phyloP scores from a whole-genome alignment of 192 early-diverging fungal genomes.

The Coemansia sp. region DNA sequence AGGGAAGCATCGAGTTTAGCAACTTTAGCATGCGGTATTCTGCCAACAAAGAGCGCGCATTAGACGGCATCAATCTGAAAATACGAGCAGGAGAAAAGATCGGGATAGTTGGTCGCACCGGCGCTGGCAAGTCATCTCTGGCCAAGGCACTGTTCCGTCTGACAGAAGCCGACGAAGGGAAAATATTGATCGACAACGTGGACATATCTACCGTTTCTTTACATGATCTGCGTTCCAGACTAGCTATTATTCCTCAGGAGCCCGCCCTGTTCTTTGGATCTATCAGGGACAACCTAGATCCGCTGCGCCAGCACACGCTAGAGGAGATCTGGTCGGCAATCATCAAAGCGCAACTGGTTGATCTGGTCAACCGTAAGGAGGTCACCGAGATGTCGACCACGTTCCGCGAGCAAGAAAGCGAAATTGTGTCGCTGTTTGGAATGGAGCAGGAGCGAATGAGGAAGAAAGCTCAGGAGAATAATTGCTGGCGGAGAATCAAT shows the following conservation, averaged over 20 bases:
- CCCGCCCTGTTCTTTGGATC: constrained; percentile 68
- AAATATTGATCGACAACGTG: constrained; percentile 57
- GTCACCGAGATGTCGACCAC: constrained; percentile 6
- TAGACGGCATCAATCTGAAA: constrained; percentile 32
- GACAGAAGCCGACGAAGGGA: constrained; percentile 34
- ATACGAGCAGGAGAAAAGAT: constrained; percentile 58
- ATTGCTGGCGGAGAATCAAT: constrained; percentile 16
- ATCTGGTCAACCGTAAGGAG: constrained; percentile 12
- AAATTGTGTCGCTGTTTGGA: constrained; percentile 2
- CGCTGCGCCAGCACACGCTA: constrained; percentile 11
- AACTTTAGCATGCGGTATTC: constrained; percentile 50
- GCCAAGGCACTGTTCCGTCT: constrained; percentile 64
- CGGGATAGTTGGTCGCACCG: constrained; percentile 62
- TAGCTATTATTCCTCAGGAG: constrained; percentile 52
- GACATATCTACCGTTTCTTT: constrained; percentile 54
- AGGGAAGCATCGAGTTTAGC: constrained; percentile 39
- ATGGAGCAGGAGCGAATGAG: constrained; percentile 9
- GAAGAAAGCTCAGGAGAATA: not conserved
- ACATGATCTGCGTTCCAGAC: constrained; percentile 60
- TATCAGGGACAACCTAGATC: constrained; percentile 7
- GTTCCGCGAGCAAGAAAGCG: constrained; percentile 1
- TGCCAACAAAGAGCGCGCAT: constrained; percentile 25
- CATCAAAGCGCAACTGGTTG: constrained; percentile 13
- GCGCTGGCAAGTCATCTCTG: constrained; percentile 64
- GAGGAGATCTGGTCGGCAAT: constrained; percentile 13